Base-by-base conservation (phyloP, 2,329 filamentous ascomycete species). In the Passalora sequoiae region DNA sequence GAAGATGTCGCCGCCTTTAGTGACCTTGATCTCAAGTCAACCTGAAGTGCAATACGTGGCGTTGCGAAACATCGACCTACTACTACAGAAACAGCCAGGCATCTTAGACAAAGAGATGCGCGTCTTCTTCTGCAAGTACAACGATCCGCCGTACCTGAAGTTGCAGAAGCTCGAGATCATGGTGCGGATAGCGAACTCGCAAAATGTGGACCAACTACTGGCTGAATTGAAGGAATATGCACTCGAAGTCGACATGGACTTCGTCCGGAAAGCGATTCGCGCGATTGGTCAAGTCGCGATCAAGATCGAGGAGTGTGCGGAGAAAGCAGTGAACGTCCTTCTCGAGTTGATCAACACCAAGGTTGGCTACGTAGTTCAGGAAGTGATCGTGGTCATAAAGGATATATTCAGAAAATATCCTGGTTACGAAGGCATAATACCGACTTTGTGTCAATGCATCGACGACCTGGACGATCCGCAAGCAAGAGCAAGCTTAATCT, bases 111-210 rank as follows among this genome's bases (percentile, higher is more conserved):
- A 97, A 67, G 92, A 98, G 67, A 81, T 98, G 60, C 81, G 92
- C 32, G 92, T 98, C 6, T 98, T 98, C 72, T 98, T 98, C 72
- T 98, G 92, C 83, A 98, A 98, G 70, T 98, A 98, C 72, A 97
- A 97, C 64, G 92, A 98, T 58, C 91, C 92, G 1, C 89, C 89
- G 16, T 98, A 98, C 64, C 83, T 98, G 59, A 98, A 98, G 68
- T 81, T 98, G 47, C 86, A 95, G 63, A 98, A 98, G 64, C 78
- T 98, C 38, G 92, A 98, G 64, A 97, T 97, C 51, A 97, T 98
- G 92, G 91, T 98, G 36, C 83, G 92, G 66, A 97, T 98, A 81
- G 88, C 91, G 49, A 97, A 96, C 69, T 89, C 96, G 57, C 85
- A 84, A 63, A 98, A 97, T 62, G 91, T 91, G 47, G 92, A 98